phyloP scores from a whole-genome alignment of 345 rosid species.

The Citropsis articulata region DNA sequence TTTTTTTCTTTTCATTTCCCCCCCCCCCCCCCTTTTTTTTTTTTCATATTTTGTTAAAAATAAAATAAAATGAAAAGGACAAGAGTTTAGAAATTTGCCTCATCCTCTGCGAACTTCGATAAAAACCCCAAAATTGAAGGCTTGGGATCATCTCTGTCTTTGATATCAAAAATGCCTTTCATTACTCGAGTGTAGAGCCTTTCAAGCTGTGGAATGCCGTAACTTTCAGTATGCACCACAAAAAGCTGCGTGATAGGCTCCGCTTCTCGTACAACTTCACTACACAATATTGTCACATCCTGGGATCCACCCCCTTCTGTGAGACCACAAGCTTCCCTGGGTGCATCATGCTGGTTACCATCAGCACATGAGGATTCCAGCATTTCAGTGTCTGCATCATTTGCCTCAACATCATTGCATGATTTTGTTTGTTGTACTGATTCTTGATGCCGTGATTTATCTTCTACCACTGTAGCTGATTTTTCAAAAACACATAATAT shows the following conservation, averaged over 20 bases:
- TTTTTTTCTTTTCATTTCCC: conserved; percentile 4
- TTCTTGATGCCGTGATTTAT: conserved; percentile 45
- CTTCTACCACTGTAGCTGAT: conserved; percentile 48
- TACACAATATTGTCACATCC: conserved; percentile 37
- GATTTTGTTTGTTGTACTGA: conserved; percentile 33
- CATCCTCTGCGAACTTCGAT: conserved; percentile 60
- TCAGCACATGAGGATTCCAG: conserved; percentile 35
- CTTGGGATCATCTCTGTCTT: conserved; percentile 49
- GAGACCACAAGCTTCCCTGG: conserved; percentile 20
- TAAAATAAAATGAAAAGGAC: conserved; percentile 10
- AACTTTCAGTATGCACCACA: conserved; percentile 52
- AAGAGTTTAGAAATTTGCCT: conserved; percentile 62
- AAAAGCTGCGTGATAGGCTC: conserved; percentile 45
- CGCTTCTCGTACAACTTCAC: conserved; percentile 37
- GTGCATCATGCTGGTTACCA: conserved; percentile 20
- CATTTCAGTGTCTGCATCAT: conserved; percentile 32
- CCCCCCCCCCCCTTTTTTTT: too few relatives aligned
- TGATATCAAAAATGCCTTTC: conserved; percentile 65
- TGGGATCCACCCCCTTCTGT: conserved; percentile 22
- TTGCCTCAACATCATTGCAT: conserved; percentile 35
- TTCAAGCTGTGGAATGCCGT: conserved; percentile 82
- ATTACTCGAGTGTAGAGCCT: conserved; percentile 71
- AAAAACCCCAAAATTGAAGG: conserved; percentile 85
- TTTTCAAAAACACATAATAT: not conserved
- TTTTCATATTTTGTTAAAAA: not conserved